Conservation (phyloP, 2,329 filamentous ascomycete genomes). For the Penicillium sp. region DNA sequence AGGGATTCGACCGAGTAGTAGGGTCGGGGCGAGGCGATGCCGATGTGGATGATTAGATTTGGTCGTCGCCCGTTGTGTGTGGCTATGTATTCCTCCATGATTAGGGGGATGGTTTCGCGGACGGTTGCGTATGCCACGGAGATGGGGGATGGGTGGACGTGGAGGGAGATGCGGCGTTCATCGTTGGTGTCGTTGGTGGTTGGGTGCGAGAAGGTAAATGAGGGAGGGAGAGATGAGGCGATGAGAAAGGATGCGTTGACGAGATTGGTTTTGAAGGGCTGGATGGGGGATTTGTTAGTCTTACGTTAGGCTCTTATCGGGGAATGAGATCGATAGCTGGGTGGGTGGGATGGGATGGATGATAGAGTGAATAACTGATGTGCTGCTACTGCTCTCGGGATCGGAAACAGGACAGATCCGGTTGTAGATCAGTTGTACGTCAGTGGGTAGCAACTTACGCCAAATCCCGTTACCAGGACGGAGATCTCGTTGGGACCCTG, state of each 20-base stretch:
- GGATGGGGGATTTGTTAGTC: conserved; percentile 12
- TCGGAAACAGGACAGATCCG: conserved; percentile 17
- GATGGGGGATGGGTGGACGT: conserved; percentile 68
- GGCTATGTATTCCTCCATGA: conserved; percentile 60
- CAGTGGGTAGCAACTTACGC: conserved; percentile 35
- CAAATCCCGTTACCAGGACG: conserved; percentile 46
- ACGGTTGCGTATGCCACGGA: conserved; percentile 74
- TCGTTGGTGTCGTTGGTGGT: conserved; percentile 24
- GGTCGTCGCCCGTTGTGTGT: conserved; percentile 52
- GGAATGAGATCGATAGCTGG: background rate
- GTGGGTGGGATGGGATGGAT: background rate
- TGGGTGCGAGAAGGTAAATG: conserved; percentile 61
- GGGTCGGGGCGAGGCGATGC: conserved; percentile 70
- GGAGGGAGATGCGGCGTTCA: conserved; percentile 44
- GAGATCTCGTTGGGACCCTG: conserved; percentile 38
- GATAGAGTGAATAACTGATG: too few species aligned
- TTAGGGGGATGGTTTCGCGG: conserved; percentile 64
- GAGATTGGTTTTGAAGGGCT: conserved; percentile 78
- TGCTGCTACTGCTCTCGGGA: conserved; percentile 2
- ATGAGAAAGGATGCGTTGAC: conserved; percentile 85
- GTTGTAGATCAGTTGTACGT: conserved; percentile 24
- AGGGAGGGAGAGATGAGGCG: conserved; percentile 68
- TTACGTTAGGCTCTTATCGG: background rate
- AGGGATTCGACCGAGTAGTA: conserved; percentile 75
- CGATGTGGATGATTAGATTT: conserved; percentile 77